Evolutionary conservation across 2,329 filamentous ascomycete species (phyloP).

Genomic region (Ophiostoma quercus): DNA sequence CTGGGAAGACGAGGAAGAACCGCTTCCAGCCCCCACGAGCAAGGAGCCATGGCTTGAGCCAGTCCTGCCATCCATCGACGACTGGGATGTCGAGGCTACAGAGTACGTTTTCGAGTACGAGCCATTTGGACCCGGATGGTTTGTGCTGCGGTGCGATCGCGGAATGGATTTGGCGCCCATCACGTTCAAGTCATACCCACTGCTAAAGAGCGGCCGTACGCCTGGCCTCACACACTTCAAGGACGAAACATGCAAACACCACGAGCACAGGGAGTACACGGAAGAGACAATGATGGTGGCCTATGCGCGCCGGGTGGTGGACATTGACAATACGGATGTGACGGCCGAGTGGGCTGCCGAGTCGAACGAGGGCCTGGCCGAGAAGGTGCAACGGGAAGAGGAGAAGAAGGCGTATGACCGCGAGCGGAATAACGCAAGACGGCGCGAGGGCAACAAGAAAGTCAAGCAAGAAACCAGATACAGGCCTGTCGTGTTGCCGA

Average conservation of each 20-base stretch:
- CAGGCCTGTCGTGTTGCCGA: not conserved
- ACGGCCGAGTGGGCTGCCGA: conserved; percentile 17
- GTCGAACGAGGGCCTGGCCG: conserved; percentile 22
- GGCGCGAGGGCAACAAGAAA: not conserved
- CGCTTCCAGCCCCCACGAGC: not conserved
- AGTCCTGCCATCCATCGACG: not conserved
- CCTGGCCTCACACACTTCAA: conserved; percentile 17
- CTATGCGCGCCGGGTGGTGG: conserved; percentile 21
- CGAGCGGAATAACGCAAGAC: not conserved
- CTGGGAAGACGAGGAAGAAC: not conserved
- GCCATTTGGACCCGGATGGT: conserved; percentile 22
- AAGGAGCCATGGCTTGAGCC: not conserved
- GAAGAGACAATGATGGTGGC: conserved; percentile 20
- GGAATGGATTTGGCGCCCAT: not conserved
- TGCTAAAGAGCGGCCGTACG: not conserved
- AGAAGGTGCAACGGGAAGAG: not conserved
- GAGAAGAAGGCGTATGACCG: too few species aligned
- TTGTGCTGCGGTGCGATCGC: conserved; percentile 21
- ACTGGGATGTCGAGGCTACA: conserved; percentile 19
- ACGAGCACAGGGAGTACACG: conserved; percentile 13
- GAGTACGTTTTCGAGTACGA: conserved; percentile 22
- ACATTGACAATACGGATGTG: conserved; percentile 17
- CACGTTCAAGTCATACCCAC: not conserved
- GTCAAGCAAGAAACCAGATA: not conserved
- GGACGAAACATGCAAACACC: not conserved